Base-by-base conservation (phyloP, 2,329 filamentous ascomycete species). In the Aspergillus japonicus region DNA sequence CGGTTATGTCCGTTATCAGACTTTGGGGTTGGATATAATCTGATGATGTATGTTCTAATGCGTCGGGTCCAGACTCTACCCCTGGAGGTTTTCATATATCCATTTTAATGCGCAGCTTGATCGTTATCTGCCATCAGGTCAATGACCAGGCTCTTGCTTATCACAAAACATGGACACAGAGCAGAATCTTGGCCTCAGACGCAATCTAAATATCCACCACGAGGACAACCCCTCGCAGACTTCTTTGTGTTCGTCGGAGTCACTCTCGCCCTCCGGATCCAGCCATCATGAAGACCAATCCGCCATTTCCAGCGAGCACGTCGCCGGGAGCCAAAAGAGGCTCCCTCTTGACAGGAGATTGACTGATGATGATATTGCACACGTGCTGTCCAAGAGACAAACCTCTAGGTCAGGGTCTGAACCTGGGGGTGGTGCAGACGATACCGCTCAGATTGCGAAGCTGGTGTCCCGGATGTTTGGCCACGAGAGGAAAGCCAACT, bases 391-490 rank as follows among this genome's bases (percentile, higher is more conserved):
- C 59, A 66, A 63, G 4, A 64, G 73, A 60, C 64, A 62, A 7
- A 74, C 56, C 35, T 16, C 66, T 33, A 63, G 61, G 0, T 69
- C 70, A 5, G 66, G 62, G 3, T 58, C 68, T 7, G 64, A 64
- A 1, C 48, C 47, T 5, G 63, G 62, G n/a, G 64, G 64, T n/a
- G 44, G 65, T n/a, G 44, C 50, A 2, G 71, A 72, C 10, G 73
- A 75, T 51, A 68, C 68, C 66, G 66, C 64, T 1, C 70, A 75
- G 50, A 71, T 76, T 14, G 65, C 72, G 52, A 67, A 59, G n/a
- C 50, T 90, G 44, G 86, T 91, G 79, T 89, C 87, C 0, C 84
- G 85, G 3, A 89, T 91, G 82, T 91, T 91, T 67, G 89, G 89
- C 5, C 77, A 80, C 35, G 83, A 83, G 21, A 81, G 89, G 5